A percentile compares a stretch with the other conserved stretches of the same genome.
These are phyloP conservation scores for Penicillium sp. DNA, from an alignment of 2,329 filamentous ascomycete species.

Conservation along the genomic window DNA sequence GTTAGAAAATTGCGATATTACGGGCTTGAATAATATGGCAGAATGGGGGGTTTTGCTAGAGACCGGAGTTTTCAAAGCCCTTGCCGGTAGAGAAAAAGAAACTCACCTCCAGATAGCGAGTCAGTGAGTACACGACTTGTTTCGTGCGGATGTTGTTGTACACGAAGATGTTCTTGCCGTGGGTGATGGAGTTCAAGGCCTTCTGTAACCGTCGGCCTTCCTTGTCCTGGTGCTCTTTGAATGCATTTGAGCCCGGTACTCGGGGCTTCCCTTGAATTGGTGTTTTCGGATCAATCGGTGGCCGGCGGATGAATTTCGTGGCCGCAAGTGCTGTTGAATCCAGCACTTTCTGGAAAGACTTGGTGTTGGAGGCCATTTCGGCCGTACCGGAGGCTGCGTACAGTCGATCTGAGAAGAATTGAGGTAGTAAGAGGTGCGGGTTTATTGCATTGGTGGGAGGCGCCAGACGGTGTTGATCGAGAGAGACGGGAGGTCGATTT, in stretches of 20 bases:
- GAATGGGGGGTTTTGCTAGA: too few relatives aligned
- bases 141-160: conserved; percentile 63
- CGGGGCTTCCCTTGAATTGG: conserved; percentile 46
- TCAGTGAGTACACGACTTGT: conserved; percentile 64
- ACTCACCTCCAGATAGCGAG: conserved; percentile 55
- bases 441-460: conserved; percentile 25
- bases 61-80: neutral
- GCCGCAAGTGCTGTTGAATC: conserved; percentile 43
- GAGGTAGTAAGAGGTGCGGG: neutral
- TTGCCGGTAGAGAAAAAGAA: neutral
- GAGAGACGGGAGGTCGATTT: conserved; percentile 34
- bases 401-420: conserved; percentile 10
- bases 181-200: conserved; percentile 48
- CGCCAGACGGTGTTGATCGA: conserved; percentile 13
- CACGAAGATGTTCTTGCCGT: conserved; percentile 62
- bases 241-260: conserved; percentile 44
- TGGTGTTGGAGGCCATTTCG: conserved; percentile 37
- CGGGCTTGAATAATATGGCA: neutral
- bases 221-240: conserved; percentile 37
- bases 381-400: conserved; percentile 26
- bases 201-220: conserved; percentile 45
- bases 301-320: conserved; percentile 38
- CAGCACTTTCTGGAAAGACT: conserved; percentile 38
- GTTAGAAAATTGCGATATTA: conserved; percentile 11
- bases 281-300: conserved; percentile 34